Conservation (phyloP, 2,329 filamentous ascomycete genomes). For the Botrytis byssoidea region DNA sequence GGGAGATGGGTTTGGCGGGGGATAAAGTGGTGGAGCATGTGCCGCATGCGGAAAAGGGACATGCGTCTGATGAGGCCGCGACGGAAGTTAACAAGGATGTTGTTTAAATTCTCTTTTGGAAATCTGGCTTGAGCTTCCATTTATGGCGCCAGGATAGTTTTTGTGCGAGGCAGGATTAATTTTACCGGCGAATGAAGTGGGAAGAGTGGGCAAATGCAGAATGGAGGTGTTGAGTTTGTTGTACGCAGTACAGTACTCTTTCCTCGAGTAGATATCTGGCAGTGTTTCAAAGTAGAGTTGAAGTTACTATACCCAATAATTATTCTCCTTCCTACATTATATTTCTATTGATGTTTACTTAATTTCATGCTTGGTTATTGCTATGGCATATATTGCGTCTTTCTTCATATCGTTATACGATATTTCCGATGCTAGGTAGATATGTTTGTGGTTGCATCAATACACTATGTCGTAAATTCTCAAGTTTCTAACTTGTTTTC, state of each 20-base stretch:
- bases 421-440: background rate
- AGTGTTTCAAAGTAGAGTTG: background rate
- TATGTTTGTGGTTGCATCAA: background rate
- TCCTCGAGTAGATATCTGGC: background rate
- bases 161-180: background rate
- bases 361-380: background rate
- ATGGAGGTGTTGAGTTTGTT: background rate
- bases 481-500: background rate
- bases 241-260: background rate
- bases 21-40: constrained; percentile 19
- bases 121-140: constrained; percentile 2
- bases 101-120: constrained; percentile 9
- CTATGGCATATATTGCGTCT: background rate
- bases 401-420: background rate
- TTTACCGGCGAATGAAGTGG: no score
- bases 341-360: background rate
- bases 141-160: background rate
- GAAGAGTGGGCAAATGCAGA: no score
- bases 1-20: constrained; percentile 29
- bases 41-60: constrained; percentile 19
- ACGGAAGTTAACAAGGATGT: constrained; percentile 18
- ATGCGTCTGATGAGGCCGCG: background rate
- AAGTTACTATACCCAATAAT: constrained; percentile 20
- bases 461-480: background rate
- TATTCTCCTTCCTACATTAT: constrained; percentile 9